Evolutionary conservation across 2,329 filamentous ascomycete genomes (phyloP).

Genomic region (Leptographium procerum): DNA sequence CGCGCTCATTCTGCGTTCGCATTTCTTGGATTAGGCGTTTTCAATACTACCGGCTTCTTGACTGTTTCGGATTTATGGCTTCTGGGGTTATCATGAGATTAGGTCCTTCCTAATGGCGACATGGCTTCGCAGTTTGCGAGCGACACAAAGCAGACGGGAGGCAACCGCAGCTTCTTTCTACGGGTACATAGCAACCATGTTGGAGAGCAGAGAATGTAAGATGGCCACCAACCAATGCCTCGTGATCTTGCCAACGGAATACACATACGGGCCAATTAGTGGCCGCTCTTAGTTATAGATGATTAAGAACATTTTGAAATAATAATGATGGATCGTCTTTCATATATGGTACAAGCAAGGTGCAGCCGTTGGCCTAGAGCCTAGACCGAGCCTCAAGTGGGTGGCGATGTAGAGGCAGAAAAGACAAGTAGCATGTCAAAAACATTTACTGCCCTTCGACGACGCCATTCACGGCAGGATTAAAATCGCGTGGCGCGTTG

Average conservation of each 20-base stretch:
- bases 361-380: no score
- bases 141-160: background rate
- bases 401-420: no score
- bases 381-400: no score
- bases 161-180: background rate
- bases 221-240: background rate
- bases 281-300: background rate
- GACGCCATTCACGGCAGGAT: background rate
- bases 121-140: background rate
- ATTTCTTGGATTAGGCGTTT: background rate
- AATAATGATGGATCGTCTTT: background rate
- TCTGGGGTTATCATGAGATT: background rate
- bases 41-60: background rate
- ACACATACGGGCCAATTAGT: background rate
- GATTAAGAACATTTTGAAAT: background rate
- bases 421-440: no score
- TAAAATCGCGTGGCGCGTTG: no score
- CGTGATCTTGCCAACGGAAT: background rate
- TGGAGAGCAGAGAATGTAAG: background rate
- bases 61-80: background rate
- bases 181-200: background rate
- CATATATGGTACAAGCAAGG: no score
- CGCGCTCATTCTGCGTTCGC: background rate
- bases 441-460: background rate
- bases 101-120: background rate